These are phyloP conservation scores for Trametes cingulata DNA, from an alignment of 768 basidiomycete species.

Conservation along the genomic window DNA sequence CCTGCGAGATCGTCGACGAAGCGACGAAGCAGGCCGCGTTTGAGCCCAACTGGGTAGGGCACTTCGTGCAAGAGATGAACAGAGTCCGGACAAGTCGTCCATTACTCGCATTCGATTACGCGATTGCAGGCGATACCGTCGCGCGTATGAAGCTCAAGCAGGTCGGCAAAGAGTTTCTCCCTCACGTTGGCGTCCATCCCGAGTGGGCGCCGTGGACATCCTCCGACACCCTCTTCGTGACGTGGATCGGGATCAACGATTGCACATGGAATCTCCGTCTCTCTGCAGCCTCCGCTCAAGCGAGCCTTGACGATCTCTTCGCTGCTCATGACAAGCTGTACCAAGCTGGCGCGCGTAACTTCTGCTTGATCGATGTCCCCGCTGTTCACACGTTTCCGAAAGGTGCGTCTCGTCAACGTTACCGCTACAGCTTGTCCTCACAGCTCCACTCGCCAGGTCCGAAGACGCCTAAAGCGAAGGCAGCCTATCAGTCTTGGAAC, in stretches of 20 bases:
- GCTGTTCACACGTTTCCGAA: conserved; percentile 49
- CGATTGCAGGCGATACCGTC: conserved; percentile 49
- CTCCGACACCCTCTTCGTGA: conserved; percentile 37
- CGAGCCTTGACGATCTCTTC: conserved; percentile 39
- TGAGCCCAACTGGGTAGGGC: conserved; percentile 63
- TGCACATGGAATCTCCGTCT: conserved; percentile 42
- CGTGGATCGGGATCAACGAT: conserved; percentile 69
- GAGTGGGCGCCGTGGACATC: conserved; percentile 26
- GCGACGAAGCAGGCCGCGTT: conserved; percentile 42
- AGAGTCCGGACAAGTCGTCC: conserved; percentile 15
- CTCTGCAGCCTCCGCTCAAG: neutral
- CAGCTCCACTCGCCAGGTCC: neutral
- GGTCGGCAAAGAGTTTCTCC: conserved; percentile 40
- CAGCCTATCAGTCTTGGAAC: conserved; percentile 45
- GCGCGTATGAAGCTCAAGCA: conserved; percentile 31
- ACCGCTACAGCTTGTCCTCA: neutral
- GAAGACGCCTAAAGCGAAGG: neutral
- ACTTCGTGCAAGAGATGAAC: conserved; percentile 38
- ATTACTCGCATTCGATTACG: conserved; percentile 58
- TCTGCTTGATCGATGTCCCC: conserved; percentile 59
- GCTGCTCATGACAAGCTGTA: conserved; percentile 49
- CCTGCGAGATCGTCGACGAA: conserved; percentile 58
- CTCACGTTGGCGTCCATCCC: conserved; percentile 22
- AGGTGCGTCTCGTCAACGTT: conserved; percentile 12
- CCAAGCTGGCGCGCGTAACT: conserved; percentile 44